Percentiles rank a stretch among this genome's conserved stretches.
These are phyloP conservation scores for Termitomyces sp. DNA, from an alignment of 768 basidiomycete genomes.

Conservation along the genomic window DNA sequence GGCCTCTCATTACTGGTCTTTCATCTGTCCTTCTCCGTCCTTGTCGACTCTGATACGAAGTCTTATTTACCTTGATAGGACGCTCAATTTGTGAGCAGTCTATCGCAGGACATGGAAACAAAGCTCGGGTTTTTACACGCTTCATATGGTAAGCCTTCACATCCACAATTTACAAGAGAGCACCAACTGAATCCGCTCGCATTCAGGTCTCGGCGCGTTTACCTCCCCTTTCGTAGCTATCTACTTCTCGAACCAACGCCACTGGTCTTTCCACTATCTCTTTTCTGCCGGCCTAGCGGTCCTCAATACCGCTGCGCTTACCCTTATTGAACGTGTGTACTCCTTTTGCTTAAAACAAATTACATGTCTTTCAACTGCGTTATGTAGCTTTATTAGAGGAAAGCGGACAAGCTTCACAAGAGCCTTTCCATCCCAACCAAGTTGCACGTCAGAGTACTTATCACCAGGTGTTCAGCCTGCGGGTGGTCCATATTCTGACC, in stretches of 20 bases:
- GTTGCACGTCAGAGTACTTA: conserved; percentile 28
- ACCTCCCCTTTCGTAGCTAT: conserved; percentile 62
- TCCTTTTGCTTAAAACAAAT: background rate
- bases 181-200: background rate
- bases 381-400: conserved; percentile 17
- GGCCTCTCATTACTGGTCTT: conserved; percentile 44
- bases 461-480: conserved; percentile 40
- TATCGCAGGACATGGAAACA: conserved; percentile 35
- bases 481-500: conserved; percentile 42
- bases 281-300: conserved; percentile 49
- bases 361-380: background rate
- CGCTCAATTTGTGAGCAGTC: conserved; percentile 49
- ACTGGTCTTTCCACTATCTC: conserved; percentile 66
- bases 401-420: conserved; percentile 25
- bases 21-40: background rate
- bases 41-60: background rate
- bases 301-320: conserved; percentile 25
- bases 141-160: conserved; percentile 33
- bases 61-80: conserved; percentile 27
- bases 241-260: conserved; percentile 46
- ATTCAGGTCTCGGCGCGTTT: conserved; percentile 40
- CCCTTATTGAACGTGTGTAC: conserved; percentile 26
- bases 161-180: no score
- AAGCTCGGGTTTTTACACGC: conserved; percentile 55
- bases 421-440: background rate